Evolutionary conservation across 495 filamentous ascomycete species (phyloP).

Genomic region (Penicillium angulare): DNA sequence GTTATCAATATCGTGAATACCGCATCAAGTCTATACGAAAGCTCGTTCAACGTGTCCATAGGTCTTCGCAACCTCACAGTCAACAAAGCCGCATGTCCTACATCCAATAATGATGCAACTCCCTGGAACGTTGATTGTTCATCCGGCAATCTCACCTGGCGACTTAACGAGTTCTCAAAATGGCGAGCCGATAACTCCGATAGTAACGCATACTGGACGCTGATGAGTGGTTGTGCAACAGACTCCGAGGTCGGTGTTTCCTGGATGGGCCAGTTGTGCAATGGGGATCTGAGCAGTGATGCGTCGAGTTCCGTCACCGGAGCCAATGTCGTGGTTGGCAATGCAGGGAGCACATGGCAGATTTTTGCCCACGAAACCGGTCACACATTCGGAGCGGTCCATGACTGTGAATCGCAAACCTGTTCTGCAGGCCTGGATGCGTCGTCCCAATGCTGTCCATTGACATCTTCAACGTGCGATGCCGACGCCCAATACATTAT

Average conservation of each 20-base stretch:
- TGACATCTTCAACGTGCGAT: constrained; percentile 66
- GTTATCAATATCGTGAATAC: constrained; percentile 82
- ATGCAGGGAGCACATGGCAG: constrained; percentile 80
- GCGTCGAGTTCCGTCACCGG: constrained; percentile 68
- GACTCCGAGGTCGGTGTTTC: constrained; percentile 86
- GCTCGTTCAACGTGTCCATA: constrained; percentile 88
- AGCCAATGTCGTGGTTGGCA: constrained; percentile 87
- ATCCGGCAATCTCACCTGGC: constrained; percentile 64
- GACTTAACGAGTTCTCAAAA: constrained; percentile 81
- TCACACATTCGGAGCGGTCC: constrained; percentile 93
- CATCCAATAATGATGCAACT: constrained; percentile 56
- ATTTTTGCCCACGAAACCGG: constrained; percentile 95
- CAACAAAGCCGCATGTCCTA: constrained; percentile 64
- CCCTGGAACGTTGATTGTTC: constrained; percentile 82
- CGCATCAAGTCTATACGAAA: constrained; percentile 84
- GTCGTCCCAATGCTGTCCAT: constrained; percentile 83
- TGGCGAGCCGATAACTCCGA: constrained; percentile 79
- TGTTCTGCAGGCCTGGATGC: constrained; percentile 61
- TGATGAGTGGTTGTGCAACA: constrained; percentile 83
- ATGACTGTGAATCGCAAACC: constrained; percentile 75
- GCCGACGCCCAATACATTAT: constrained; percentile 82
- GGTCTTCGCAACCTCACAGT: constrained; percentile 85
- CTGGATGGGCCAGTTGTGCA: constrained; percentile 89
- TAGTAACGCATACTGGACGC: constrained; percentile 87
- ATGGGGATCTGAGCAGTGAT: constrained; percentile 50